These are phyloP conservation scores for Meripilus lineatus DNA, from an alignment of 1,284 basidiomycete genomes.

Conservation along the genomic window DNA sequence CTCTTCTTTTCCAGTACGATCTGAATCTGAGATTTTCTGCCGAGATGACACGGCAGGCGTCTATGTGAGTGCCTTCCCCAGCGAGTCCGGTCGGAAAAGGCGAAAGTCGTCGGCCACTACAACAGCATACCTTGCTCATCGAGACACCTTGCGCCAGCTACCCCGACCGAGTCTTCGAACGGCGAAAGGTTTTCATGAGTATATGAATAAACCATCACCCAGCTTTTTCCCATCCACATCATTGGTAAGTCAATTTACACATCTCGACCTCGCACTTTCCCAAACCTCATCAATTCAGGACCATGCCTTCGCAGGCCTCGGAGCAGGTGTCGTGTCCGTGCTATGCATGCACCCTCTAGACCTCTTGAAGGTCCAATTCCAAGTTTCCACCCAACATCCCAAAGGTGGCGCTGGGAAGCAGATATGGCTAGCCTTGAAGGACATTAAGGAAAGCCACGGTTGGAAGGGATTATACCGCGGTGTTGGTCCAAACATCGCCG, in stretches of 20 bases:
- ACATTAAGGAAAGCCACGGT: slow-evolving; percentile 75
- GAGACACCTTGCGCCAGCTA: no score
- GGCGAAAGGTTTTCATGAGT: neutral
- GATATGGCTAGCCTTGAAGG: slow-evolving; percentile 73
- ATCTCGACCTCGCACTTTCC: neutral
- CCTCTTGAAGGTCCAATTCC: slow-evolving; percentile 92
- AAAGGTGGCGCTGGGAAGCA: slow-evolving; percentile 65
- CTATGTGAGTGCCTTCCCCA: no score
- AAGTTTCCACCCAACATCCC: slow-evolving; percentile 75
- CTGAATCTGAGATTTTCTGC: no score
- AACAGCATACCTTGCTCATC: no score
- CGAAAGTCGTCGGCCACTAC: no score
- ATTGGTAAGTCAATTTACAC: slow-evolving; percentile 39
- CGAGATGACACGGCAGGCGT: no score
- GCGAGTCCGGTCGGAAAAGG: no score
- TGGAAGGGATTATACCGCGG: slow-evolving; percentile 90
- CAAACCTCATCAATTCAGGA: slow-evolving; percentile 45
- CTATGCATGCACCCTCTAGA: slow-evolving; percentile 98
- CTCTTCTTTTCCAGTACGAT: no score
- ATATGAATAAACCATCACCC: slow-evolving; percentile 25
- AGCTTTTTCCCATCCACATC: slow-evolving; percentile 74
- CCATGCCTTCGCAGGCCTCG: slow-evolving; percentile 92
- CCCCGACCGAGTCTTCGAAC: neutral
- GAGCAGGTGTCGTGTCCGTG: slow-evolving; percentile 89
- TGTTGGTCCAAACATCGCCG: slow-evolving; percentile 86